Evolutionary conservation across 768 basidiomycete species (phyloP), one percentile per base, ranked within the genome.

Genomic region (Pleurotus ostreatus): DNA sequence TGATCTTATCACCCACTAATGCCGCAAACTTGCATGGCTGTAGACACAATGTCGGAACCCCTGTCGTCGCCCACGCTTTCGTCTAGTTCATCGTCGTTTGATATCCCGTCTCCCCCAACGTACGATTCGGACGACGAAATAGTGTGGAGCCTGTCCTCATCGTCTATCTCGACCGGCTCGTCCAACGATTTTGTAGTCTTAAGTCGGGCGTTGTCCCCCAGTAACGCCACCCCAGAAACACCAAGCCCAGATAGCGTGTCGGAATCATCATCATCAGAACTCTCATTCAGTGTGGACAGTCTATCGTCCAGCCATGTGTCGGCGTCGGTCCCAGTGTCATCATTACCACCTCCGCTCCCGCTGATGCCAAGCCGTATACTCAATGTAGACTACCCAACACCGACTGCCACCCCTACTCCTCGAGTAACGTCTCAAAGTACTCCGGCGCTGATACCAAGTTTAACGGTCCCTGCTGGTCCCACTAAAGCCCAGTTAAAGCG

Each of bases 131-230:
- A 81, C 61, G 83, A 85, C 59, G 80, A 84, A 63, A 80, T 85
- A 44, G 78, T 84, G 16, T 83, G 78, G 74, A 69, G 63, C 40
- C 61, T 77, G 45, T 65, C 68, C 20, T 65, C 68, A 11, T 66
- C 66, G 25, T 52, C 59, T 34, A 56, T 55, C 41, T 67, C 65
- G 40, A 67, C 66, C 11, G 67, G 70, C 20, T 76, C 75, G 9
- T 80, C 80, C 60, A 75, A 79, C 46, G 82, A 83, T 55, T 81
- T 78, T 63, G 76, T 83, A 49, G 64, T 83, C 52, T 69, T 83
- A 55, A 74, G 51, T 69, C 58, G 62, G 68, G 49, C 70, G 68
- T 9, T 61, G 59, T 26, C 68, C 74, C 40, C 64, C 53, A 54
- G 55, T 49, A 49, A 56, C 43, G n/a, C n/a, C 15, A 56, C 54